Conservation (phyloP, 1,284 basidiomycete species). For the Apiotrichum akiyoshidainum region DNA sequence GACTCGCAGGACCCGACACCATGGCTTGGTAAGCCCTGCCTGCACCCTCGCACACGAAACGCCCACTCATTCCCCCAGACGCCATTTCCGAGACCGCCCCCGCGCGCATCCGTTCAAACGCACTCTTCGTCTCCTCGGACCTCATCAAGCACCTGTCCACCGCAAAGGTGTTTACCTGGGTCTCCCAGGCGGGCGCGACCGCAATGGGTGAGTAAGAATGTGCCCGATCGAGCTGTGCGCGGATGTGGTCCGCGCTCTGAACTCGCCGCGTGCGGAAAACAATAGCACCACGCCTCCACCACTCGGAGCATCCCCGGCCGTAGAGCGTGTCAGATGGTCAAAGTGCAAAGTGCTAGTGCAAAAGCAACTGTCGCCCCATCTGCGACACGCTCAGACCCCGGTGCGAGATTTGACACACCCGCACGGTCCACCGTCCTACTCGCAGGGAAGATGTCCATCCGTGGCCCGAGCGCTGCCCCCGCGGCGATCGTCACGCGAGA, state of each 20-base stretch:
- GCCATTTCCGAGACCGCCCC: slow-evolving; percentile 31
- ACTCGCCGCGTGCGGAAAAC: too few species aligned
- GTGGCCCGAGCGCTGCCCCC: too few species aligned
- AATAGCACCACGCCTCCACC: too few species aligned
- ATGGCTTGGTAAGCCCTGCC: slow-evolving; percentile 35
- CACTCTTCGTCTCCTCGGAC: slow-evolving; percentile 39
- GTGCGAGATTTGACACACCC: not conserved
- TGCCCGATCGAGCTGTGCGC: not conserved
- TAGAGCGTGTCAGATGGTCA: too few species aligned
- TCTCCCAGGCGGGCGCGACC: slow-evolving; percentile 35
- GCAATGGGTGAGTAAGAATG: slow-evolving; percentile 34
- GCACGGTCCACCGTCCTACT: not conserved
- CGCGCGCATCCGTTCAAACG: slow-evolving; percentile 33
- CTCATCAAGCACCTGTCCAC: slow-evolving; percentile 46
- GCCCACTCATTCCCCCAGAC: slow-evolving; percentile 17
- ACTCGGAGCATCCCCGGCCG: too few species aligned
- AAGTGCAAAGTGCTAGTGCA: too few species aligned
- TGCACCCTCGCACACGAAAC: too few species aligned
- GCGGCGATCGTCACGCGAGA: too few species aligned
- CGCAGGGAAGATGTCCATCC: not conserved
- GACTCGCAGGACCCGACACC: slow-evolving; percentile 41
- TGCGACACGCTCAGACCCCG: too few species aligned
- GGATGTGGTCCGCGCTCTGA: too few species aligned
- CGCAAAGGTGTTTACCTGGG: slow-evolving; percentile 44
- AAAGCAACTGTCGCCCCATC: not conserved